Base-by-base conservation (phyloP, 176 grass and related monocot species). In the Musa schizocarpa region DNA sequence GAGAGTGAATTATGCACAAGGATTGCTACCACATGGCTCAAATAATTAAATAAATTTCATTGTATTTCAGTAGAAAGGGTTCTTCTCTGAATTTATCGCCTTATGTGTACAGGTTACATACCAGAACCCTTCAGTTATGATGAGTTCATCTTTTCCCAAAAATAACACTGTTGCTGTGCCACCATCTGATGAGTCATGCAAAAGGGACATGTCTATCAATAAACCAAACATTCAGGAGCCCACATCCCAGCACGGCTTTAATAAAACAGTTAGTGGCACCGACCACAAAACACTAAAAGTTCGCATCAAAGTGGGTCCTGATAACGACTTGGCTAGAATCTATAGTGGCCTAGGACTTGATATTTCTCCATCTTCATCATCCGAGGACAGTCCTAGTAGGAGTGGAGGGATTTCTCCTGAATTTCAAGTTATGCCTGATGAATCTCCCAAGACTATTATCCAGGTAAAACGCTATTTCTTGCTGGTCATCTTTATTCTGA, bases 281-380 rank as follows among this genome's bases (percentile, higher is more conserved):
- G 88, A 92, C 75, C 88, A 87, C 63, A 99, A 89, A 53, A 89
- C 82, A 66, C 82, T 92, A 81, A 99, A 99, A 83, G 90, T 99
- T 71, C 91, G 95, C 78, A 99, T 99, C 68, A 99, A 94, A 87
- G 88, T 99, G 83, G 86, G 86, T 71, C 84, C 84, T 66, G 88
- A 89, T 9, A 91, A 86, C 67, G 82, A 74, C 11, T 57, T 87
- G 84, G 68, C 86, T 16, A 92, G 75, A 89, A 91, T 99, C 54
- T 99, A 99, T 73, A 94, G 86, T 57, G 90, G 88, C 76, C 66
- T 99, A 76, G 95, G 91, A 52, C 88, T 99, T 48, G 84, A 99
- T 72, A 86, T 94, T 85, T 94, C 88, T 82, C 89, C 95, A 76
- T 87, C 94, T 87, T 85, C 95, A 67, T 99, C 95, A 22, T 24